Evolutionary conservation across 2,329 filamentous ascomycete species (phyloP).

Genomic region (Sodiomyces alkalinus): DNA sequence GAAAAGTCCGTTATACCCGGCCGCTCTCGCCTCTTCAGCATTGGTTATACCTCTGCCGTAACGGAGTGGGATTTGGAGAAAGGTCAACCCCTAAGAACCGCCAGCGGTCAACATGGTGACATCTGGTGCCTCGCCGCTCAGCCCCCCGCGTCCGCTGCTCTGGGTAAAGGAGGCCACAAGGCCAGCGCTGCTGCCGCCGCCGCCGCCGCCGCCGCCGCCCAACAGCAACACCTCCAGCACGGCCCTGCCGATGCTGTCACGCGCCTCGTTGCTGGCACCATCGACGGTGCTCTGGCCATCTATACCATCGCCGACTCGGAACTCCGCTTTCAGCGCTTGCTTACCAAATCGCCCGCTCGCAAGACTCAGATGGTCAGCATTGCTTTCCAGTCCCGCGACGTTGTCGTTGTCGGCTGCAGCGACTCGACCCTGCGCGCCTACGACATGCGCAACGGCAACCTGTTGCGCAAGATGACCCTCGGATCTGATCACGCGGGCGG

Average conservation of each 20-base stretch:
- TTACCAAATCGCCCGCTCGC: conserved; percentile 65
- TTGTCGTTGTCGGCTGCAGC: conserved; percentile 82
- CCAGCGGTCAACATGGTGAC: conserved; percentile 84
- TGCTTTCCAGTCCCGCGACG: conserved; percentile 71
- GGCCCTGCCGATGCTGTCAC: conserved; percentile 16
- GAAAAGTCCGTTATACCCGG: conserved; percentile 18
- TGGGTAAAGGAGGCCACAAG: conserved; percentile 9
- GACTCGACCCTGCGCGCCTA: conserved; percentile 90
- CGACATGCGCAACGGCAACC: conserved; percentile 63
- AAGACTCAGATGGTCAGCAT: conserved; percentile 84
- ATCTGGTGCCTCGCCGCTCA: conserved; percentile 94
- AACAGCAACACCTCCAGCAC: too few relatives aligned
- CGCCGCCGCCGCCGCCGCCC: conserved; percentile 11
- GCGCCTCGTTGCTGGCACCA: conserved; percentile 74
- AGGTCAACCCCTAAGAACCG: conserved; percentile 63
- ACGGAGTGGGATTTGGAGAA: conserved; percentile 90
- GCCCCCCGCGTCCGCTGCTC: conserved; percentile 29
- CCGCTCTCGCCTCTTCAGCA: conserved; percentile 73
- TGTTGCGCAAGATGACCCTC: conserved; percentile 70
- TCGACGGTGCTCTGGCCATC: conserved; percentile 76
- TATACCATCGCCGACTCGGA: conserved; percentile 78
- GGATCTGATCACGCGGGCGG: conserved; percentile 65
- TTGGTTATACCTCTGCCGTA: conserved; percentile 80
- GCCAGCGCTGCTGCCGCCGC: conserved; percentile 71
- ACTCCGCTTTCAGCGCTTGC: conserved; percentile 60